phyloP scores from a whole-genome alignment of 2,329 filamentous ascomycete species.

The Botrytis squamosa region DNA sequence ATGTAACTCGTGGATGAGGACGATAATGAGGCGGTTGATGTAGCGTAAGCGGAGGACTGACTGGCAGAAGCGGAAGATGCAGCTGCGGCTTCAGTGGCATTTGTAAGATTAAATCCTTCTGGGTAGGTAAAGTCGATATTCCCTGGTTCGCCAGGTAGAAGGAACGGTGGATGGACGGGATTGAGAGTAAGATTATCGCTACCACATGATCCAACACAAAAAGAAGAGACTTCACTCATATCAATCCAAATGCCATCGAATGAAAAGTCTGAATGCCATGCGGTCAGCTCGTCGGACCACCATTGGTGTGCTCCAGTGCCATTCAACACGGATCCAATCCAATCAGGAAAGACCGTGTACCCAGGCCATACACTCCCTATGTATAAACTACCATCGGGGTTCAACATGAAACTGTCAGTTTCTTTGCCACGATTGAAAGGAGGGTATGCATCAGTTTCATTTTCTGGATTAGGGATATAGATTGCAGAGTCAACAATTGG shows the following conservation, averaged over 20 bases:
- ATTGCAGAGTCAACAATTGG: slow-evolving; percentile 71
- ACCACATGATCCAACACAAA: slow-evolving; percentile 72
- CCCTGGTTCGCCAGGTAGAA: slow-evolving; percentile 62
- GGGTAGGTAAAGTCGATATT: slow-evolving; percentile 61
- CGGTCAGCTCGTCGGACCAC: slow-evolving; percentile 63
- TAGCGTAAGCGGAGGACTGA: slow-evolving; percentile 45
- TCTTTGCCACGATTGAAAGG: slow-evolving; percentile 62
- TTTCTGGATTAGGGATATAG: slow-evolving; percentile 70
- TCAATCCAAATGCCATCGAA: slow-evolving; percentile 58
- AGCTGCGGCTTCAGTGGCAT: slow-evolving; percentile 63
- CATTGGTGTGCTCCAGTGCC: slow-evolving; percentile 62
- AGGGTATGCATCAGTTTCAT: slow-evolving; percentile 61
- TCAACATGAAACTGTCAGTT: slow-evolving; percentile 53
- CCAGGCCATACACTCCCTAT: slow-evolving; percentile 73
- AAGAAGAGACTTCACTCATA: slow-evolving; percentile 60
- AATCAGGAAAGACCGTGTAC: slow-evolving; percentile 68
- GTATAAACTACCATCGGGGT: slow-evolving; percentile 56
- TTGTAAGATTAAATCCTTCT: slow-evolving; percentile 68
- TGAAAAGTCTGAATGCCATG: slow-evolving; percentile 53
- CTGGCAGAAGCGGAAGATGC: slow-evolving; percentile 54
- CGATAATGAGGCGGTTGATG: slow-evolving; percentile 35
- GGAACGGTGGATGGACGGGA: slow-evolving; percentile 65
- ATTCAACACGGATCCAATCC: slow-evolving; percentile 60
- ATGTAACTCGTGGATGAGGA: slow-evolving; percentile 47
- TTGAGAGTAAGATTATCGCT: slow-evolving; percentile 63